Base-by-base conservation (phyloP, 768 basidiomycete species). In the Ramaria rubella region DNA sequence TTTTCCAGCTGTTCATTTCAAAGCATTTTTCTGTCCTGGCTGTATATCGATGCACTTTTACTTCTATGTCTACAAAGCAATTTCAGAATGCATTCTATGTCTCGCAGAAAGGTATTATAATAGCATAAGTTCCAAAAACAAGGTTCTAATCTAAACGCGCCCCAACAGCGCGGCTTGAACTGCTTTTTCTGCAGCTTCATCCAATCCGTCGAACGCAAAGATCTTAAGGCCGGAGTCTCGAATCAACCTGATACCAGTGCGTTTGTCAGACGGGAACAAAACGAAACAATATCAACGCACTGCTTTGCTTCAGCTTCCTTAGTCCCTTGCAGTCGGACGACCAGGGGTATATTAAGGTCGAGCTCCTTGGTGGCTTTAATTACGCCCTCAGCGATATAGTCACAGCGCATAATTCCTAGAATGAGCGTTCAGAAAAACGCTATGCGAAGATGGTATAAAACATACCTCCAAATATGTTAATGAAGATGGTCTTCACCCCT, bases 291-390 rank as follows among this genome's bases (percentile, higher is more conserved):
- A 7, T 40, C 5, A 24, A 78, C 89, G 62, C 71, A 96, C 94
- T 86, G 76, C 75, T 98, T 97, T 3, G 96, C 95, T 71, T 98
- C 95, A 33, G 74, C 75, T 71, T 98, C 95, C 73, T 94, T 99
- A 19, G 94, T 99, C 50, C 96, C 96, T 73, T 99, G 96, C 61
- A 99, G 76, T 61, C 96, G 81, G 38, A 99, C 96, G 60, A 99
- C 82, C 48, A 99, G 70, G 46, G 96, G 96, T 58, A 98, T 86
- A 7, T 71, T 80, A 57, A 99, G 72, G 42, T 82, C 73, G 42
- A 99, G 79, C 68, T 98, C 96, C 71, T 90, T 90, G 27, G 94
- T 92, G 21, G 96, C 96, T 64, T 91, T 93, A 75, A 99, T 99
- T 68, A 98, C 95, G 72, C 96, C 96, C 70, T 95, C 93, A 3